Conservation (phyloP, 2,329 filamentous ascomycete species). For the Zymoseptoria pseudotritici region DNA sequence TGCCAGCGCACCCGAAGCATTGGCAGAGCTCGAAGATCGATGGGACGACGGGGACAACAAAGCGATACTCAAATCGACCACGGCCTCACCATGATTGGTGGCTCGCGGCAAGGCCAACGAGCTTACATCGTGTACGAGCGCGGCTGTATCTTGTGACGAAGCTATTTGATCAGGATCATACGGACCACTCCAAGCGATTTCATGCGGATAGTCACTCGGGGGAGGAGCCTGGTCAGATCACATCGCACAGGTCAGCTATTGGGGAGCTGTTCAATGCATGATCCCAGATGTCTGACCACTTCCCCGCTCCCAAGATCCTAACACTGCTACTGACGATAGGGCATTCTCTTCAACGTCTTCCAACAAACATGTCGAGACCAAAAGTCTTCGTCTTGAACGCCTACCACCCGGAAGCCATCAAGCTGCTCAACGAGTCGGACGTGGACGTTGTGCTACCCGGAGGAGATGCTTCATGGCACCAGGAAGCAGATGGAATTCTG, state of each 20-base stretch:
- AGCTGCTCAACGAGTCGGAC: slow-evolving; percentile 10
- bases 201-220: too few species aligned
- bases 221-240: too few species aligned
- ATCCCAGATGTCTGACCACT: slow-evolving; percentile 1
- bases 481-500: slow-evolving; percentile 19
- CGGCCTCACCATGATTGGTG: too few species aligned
- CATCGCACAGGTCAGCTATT: neutral
- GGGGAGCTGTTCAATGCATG: neutral
- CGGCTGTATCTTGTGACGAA: too few species aligned
- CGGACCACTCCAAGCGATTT: too few species aligned
- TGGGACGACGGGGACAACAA: too few species aligned
- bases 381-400: slow-evolving; percentile 22
- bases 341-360: neutral
- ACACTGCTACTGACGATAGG: neutral
- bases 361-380: slow-evolving; percentile 11
- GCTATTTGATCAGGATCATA: too few species aligned
- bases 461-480: slow-evolving; percentile 17
- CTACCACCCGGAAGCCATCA: slow-evolving; percentile 25
- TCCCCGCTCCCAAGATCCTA: slow-evolving; percentile 1
- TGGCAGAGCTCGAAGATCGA: too few species aligned
- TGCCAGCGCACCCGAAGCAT: too few species aligned
- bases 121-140: too few species aligned
- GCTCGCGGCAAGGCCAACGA: too few species aligned
- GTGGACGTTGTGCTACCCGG: slow-evolving; percentile 17
- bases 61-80: too few species aligned